Evolutionary conservation across 306 rosid genomes (phyloP).

Genomic region (Rosa lucieae): DNA sequence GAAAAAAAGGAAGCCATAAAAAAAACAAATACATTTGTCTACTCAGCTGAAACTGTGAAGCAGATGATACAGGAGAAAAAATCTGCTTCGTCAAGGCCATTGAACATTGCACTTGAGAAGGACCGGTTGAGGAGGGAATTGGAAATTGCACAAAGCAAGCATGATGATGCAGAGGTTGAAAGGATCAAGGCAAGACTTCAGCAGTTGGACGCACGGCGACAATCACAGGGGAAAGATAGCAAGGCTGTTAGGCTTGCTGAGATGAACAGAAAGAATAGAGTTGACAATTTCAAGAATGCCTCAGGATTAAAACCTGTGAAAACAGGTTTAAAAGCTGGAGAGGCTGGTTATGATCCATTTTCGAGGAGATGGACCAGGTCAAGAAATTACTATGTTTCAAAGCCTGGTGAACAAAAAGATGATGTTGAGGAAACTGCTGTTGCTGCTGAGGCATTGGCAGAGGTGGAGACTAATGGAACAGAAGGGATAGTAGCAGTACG

Average conservation of each 20-base stretch:
- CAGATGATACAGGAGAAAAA: conserved; percentile 92
- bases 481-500: conserved; percentile 27
- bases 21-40: conserved; percentile 66
- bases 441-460: conserved; percentile 28
- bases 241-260: conserved; percentile 88
- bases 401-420: conserved; percentile 49
- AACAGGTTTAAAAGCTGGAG: conserved; percentile 70
- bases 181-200: conserved; percentile 64
- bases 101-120: conserved; percentile 93
- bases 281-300: conserved; percentile 93
- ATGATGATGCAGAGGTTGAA: conserved; percentile 58
- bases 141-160: conserved; percentile 64
- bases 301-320: conserved; percentile 64
- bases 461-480: conserved; percentile 31
- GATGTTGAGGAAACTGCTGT: conserved; percentile 40
- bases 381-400: conserved; percentile 74
- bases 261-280: conserved; percentile 94
- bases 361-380: conserved; percentile 99
- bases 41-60: conserved; percentile 90
- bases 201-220: conserved; percentile 70
- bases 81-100: conserved; percentile 71
- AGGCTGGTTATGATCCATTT: conserved; percentile 98
- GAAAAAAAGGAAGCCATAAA: conserved; percentile 68
- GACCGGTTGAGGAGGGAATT: conserved; percentile 71
- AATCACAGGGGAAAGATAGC: conserved; percentile 53